Evolutionary conservation across 108 stramenopile species (phyloP).

Genomic region (Aurantiochytrium sp.): DNA sequence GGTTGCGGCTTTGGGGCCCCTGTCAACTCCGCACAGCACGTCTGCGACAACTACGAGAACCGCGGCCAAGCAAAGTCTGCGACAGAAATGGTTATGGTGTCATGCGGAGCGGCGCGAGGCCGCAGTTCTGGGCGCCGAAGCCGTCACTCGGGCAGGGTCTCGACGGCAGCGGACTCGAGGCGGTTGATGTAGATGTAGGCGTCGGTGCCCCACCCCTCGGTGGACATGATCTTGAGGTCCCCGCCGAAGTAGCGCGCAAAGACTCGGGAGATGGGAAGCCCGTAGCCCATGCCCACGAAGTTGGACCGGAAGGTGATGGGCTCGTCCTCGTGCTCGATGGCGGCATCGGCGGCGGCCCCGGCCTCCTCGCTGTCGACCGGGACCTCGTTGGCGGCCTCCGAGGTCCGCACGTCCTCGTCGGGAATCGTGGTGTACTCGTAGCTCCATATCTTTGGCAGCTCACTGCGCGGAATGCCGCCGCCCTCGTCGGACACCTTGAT

Average conservation of each 20-base stretch:
- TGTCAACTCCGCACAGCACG: no score
- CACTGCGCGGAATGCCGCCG: slow-evolving; percentile 89
- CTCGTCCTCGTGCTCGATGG: slow-evolving; percentile 53
- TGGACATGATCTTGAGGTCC: slow-evolving; percentile 88
- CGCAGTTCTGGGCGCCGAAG: no score
- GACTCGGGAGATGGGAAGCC: slow-evolving; percentile 85
- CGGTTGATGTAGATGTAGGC: slow-evolving; percentile 81
- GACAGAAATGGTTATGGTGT: no score
- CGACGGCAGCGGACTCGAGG: slow-evolving; percentile 4
- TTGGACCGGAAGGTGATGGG: slow-evolving; percentile 57
- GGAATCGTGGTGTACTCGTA: slow-evolving; percentile 82
- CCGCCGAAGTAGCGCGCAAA: slow-evolving; percentile 98
- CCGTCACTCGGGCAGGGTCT: background rate
- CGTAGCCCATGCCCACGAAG: slow-evolving; percentile 88
- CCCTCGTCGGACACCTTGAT: slow-evolving; percentile 96
- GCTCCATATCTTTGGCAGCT: slow-evolving; percentile 83
- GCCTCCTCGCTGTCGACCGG: background rate
- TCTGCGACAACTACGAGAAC: no score
- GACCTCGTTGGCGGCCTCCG: slow-evolving; percentile 36
- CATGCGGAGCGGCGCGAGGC: no score
- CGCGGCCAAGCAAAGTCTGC: no score
- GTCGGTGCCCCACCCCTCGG: slow-evolving; percentile 98
- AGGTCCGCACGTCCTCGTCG: background rate
- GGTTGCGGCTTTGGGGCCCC: no score
- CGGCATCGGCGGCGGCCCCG: slow-evolving; percentile 56